Conservation (phyloP, 345 rosid species). For the Melastoma malabathricum region DNA sequence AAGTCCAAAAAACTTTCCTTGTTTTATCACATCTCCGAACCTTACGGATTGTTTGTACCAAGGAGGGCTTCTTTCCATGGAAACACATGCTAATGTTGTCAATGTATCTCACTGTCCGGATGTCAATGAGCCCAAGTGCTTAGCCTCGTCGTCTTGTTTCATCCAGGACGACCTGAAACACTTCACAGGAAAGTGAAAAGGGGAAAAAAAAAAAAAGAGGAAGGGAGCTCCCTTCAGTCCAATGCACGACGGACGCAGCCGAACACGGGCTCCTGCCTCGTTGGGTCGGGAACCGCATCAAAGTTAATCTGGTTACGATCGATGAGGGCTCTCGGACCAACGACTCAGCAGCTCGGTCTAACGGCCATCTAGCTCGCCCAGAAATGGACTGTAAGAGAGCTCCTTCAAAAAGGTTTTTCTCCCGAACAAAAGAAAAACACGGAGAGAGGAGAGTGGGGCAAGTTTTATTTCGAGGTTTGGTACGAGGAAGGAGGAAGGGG, state of each 20-base stretch:
- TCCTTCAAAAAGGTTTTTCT: background rate
- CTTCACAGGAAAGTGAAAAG: too few relatives aligned
- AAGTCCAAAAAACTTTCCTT: too few relatives aligned
- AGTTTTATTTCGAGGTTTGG: background rate
- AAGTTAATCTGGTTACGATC: too few relatives aligned
- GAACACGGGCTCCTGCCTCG: constrained; percentile 4
- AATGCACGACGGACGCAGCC: background rate
- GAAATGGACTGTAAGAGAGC: constrained; percentile 2
- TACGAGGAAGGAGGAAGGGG: background rate
- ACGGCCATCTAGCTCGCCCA: background rate
- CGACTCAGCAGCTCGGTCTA: constrained; percentile 2
- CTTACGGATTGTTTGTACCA: too few relatives aligned
- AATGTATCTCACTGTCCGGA: too few relatives aligned
- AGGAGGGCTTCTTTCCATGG: too few relatives aligned
- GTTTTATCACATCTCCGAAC: too few relatives aligned
- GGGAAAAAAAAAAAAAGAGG: too few relatives aligned
- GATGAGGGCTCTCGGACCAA: constrained; percentile 1
- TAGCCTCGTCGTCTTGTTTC: too few relatives aligned
- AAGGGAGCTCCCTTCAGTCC: constrained; percentile 5
- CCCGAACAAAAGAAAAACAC: background rate
- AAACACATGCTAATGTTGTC: too few relatives aligned
- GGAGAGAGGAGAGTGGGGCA: background rate
- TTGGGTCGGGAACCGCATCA: constrained; percentile 2
- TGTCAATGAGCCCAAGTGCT: too few relatives aligned
- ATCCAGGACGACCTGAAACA: too few relatives aligned